Evolutionary conservation across 1,284 basidiomycete genomes (phyloP).

Genomic region (Pyrrhoderma noxium): DNA sequence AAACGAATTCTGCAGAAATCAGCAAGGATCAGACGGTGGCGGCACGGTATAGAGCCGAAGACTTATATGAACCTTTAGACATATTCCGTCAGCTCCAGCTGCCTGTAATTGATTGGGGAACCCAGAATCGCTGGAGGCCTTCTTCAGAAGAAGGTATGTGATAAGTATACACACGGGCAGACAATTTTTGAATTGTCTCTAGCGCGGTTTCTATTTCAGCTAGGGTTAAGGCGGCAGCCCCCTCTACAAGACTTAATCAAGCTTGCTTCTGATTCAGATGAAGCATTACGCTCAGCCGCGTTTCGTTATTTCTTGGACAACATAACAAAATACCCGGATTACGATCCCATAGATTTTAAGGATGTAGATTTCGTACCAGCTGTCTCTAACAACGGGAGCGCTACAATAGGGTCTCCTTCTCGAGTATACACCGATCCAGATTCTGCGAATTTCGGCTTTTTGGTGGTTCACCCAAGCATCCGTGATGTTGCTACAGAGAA

Average conservation of each 20-base stretch:
- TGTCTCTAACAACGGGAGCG: constrained; percentile 38
- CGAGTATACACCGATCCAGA: constrained; percentile 72
- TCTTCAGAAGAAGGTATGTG: constrained; percentile 75
- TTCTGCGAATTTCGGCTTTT: constrained; percentile 74
- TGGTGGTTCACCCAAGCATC: constrained; percentile 51
- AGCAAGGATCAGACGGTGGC: constrained; percentile 32
- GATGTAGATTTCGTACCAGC: constrained; percentile 80
- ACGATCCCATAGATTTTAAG: constrained; percentile 46
- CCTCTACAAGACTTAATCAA: constrained; percentile 60
- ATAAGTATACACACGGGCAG: background rate
- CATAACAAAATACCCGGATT: constrained; percentile 55
- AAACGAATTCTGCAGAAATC: constrained; percentile 29
- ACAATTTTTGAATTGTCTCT: constrained; percentile 7
- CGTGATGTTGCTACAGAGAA: constrained; percentile 58
- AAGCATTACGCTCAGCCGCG: constrained; percentile 44
- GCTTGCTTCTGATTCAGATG: constrained; percentile 54
- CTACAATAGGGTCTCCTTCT: constrained; percentile 57
- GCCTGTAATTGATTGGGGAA: constrained; percentile 86
- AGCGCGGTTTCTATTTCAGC: constrained; percentile 79
- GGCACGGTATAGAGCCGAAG: constrained; percentile 50
- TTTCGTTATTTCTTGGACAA: constrained; percentile 78
- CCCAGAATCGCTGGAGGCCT: constrained; percentile 66
- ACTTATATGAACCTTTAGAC: constrained; percentile 82
- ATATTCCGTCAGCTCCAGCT: constrained; percentile 68
- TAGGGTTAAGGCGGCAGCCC: constrained; percentile 75